Conservation (phyloP, 177 flowering plant genomes). For the Telopea speciosissima region DNA sequence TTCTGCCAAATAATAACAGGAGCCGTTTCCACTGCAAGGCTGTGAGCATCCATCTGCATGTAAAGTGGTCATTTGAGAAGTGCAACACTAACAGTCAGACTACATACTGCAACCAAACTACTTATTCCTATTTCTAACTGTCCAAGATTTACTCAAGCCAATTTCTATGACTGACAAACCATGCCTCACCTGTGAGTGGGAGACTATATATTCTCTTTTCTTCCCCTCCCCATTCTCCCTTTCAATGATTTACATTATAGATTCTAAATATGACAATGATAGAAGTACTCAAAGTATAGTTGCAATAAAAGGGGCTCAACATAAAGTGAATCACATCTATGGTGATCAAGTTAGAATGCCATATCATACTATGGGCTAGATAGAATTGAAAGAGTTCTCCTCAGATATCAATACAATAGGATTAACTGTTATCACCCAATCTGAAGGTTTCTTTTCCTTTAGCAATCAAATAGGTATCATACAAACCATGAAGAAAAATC, state of each 20-base stretch:
- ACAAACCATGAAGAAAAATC: neutral
- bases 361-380: neutral
- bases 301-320: neutral
- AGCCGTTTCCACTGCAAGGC: slow-evolving; percentile 78
- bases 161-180: neutral
- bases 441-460: neutral
- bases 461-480: neutral
- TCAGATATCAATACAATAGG: neutral
- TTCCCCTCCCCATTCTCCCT: no score
- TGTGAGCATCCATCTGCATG: slow-evolving; percentile 80
- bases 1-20: slow-evolving; percentile 83
- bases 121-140: neutral
- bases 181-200: neutral
- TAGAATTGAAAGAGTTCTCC: neutral
- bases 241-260: neutral
- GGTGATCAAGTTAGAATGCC: neutral
- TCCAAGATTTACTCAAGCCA: neutral
- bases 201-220: neutral
- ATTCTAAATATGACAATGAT: neutral
- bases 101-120: neutral
- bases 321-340: neutral
- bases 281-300: neutral
- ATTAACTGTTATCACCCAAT: neutral
- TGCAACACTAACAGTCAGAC: neutral
- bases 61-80: slow-evolving; percentile 2